phyloP scores from a whole-genome alignment of 768 basidiomycete species.

The Amylocystis lapponica region DNA sequence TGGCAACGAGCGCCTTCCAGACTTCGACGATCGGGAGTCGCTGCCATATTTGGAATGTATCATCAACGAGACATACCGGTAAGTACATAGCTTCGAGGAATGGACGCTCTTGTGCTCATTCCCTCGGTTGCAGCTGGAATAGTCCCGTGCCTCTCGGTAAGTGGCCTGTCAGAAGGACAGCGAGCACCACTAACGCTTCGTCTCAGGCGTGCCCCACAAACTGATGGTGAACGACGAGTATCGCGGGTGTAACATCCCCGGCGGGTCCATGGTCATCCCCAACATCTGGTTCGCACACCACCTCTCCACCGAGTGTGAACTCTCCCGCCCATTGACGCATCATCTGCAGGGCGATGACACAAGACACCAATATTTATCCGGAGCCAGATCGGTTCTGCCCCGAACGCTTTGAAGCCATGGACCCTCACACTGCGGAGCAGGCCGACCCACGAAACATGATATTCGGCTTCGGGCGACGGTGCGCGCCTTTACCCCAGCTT shows the following conservation, averaged over 20 bases:
- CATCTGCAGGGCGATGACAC: conserved; percentile 6
- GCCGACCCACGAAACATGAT: conserved; percentile 41
- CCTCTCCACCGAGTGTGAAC: no score
- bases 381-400: conserved; percentile 9
- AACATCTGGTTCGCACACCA: conserved; percentile 15
- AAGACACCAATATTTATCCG: conserved; percentile 5
- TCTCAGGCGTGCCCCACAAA: conserved; percentile 18
- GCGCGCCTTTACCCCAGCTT: background rate
- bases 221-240: conserved; percentile 20
- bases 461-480: conserved; percentile 52
- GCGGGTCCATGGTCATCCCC: conserved; percentile 17
- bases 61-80: conserved; percentile 29
- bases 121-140: conserved; percentile 7
- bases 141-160: conserved; percentile 14
- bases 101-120: background rate
- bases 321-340: no score
- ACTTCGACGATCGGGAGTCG: conserved; percentile 31
- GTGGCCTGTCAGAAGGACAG: background rate
- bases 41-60: conserved; percentile 39
- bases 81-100: background rate
- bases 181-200: background rate
- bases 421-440: conserved; percentile 19
- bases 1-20: conserved; percentile 34
- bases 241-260: conserved; percentile 22
- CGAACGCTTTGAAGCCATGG: conserved; percentile 8